Evolutionary conservation across 1,139 yeast genomes (phyloP), one percentile per base, ranked within the genome.

Genomic region (Debaryomycetaceae sp.): DNA sequence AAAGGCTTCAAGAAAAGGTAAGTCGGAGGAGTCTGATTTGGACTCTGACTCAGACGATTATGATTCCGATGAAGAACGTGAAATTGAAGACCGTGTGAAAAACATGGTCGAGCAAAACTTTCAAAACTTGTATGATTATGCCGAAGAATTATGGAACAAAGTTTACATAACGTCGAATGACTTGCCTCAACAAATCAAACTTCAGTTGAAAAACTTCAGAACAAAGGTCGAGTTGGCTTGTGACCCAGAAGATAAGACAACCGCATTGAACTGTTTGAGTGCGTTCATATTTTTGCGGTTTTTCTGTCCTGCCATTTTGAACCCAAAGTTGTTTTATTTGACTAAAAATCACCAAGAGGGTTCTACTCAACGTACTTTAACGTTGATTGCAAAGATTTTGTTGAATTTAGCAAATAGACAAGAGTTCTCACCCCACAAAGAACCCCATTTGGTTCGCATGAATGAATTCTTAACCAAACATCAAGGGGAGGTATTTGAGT

Each of bases 241-340:
- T 52, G 81, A 79, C 46, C 83, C 84, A 0, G 74, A 67, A 17
- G 83, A 80, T 51, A 63, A 64, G 17, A 68, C 68, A 5, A 71
- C 80, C 1, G 73, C 86, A 1, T 60, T 83, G 41, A 82, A 89
- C 53, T 85, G 95, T 41, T 67, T 91, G 29, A 79, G 94, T 19
- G 91, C 96, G 1, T 86, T 92, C 53, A 66, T 92, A 17, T 92
- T 92, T 58, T 65, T 92, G 46, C 68, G 98, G 45, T 89, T 87
- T 57, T 81, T 88, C 50, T 91, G 96, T 54, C 98, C 98, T 0
- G 96, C 96, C 0, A 78, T 92, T 33, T 66, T 92, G 52, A 89
- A 88, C 53, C 98, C 98, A 0, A 88, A 88, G 53, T 62, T 88
- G 35, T 89, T 88, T 57, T 81, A 83, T 46, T 68, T 92, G 37